Conservation (phyloP, 148 eudicot species). For the Spergularia marina region DNA sequence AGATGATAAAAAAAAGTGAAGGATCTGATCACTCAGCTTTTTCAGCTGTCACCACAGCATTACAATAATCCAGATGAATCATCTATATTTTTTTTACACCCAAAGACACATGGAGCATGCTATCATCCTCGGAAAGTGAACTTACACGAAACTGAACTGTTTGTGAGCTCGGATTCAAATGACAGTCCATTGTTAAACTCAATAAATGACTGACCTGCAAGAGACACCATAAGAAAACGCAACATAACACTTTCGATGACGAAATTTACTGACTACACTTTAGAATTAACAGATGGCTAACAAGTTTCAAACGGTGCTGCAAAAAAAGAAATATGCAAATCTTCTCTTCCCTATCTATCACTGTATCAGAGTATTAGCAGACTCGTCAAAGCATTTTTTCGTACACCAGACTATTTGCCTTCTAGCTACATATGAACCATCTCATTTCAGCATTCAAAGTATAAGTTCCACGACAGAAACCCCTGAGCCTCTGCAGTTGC, state of each 20-base stretch:
- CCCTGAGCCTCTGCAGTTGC: too few species aligned
- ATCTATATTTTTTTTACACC: too few species aligned
- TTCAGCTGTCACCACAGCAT: not conserved
- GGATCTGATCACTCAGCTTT: not conserved
- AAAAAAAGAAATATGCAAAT: too few species aligned
- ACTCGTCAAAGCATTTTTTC: too few species aligned
- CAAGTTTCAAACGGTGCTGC: constrained; percentile 9
- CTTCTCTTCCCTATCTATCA: too few species aligned
- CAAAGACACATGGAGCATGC: not conserved
- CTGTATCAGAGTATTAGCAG: too few species aligned
- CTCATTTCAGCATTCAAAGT: too few species aligned
- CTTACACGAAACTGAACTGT: constrained; percentile 65
- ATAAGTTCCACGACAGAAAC: too few species aligned
- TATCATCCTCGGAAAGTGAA: constrained; percentile 10
- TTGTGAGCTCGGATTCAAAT: constrained; percentile 57
- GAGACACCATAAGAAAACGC: constrained; percentile 6
- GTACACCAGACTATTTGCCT: too few species aligned
- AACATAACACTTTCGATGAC: not conserved
- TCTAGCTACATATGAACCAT: too few species aligned
- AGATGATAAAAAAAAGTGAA: not conserved
- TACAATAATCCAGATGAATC: not conserved
- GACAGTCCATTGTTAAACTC: constrained; percentile 65
- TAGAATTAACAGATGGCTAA: not conserved
- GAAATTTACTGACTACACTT: not conserved
- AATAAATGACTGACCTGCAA: constrained; percentile 62